phyloP scores from a whole-genome alignment of 2,329 filamentous ascomycete species.

The Fusarium equiseti region DNA sequence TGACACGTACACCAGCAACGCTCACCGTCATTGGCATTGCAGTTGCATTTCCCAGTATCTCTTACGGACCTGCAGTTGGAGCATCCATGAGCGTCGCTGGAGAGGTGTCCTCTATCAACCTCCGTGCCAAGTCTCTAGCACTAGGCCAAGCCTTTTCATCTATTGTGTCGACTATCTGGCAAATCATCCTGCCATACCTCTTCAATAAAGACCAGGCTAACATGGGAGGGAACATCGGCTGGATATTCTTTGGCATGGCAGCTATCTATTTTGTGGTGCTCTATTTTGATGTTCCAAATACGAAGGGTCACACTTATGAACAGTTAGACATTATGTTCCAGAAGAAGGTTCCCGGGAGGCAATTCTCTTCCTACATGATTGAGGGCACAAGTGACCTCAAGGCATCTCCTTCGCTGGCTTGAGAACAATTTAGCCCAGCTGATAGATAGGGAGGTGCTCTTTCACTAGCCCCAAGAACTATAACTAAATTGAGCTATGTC shows the following conservation, averaged over 20 bases:
- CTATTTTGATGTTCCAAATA: conserved; percentile 11
- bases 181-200: conserved; percentile 7
- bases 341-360: conserved; percentile 11
- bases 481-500: background rate
- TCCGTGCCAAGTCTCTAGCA: conserved; percentile 12
- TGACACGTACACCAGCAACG: conserved; percentile 2
- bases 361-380: background rate
- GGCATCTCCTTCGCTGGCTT: background rate
- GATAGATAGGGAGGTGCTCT: background rate
- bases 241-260: conserved; percentile 14
- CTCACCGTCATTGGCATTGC: conserved; percentile 8
- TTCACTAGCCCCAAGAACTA: too few relatives aligned
- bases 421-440: too few relatives aligned
- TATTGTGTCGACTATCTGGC: background rate
- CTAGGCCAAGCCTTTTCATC: conserved; percentile 1
- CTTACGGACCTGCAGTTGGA: conserved; percentile 13
- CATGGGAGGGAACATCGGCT: conserved; percentile 18
- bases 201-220: conserved; percentile 18
- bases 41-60: conserved; percentile 8
- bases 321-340: conserved; percentile 16
- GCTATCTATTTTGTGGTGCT: conserved; percentile 3
- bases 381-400: background rate
- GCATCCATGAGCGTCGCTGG: conserved; percentile 3
- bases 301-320: conserved; percentile 5
- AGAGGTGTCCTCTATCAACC: conserved; percentile 10